These are phyloP conservation scores for Ogataea philodendri DNA, from an alignment of 805 yeast species.

Conservation along the genomic window DNA sequence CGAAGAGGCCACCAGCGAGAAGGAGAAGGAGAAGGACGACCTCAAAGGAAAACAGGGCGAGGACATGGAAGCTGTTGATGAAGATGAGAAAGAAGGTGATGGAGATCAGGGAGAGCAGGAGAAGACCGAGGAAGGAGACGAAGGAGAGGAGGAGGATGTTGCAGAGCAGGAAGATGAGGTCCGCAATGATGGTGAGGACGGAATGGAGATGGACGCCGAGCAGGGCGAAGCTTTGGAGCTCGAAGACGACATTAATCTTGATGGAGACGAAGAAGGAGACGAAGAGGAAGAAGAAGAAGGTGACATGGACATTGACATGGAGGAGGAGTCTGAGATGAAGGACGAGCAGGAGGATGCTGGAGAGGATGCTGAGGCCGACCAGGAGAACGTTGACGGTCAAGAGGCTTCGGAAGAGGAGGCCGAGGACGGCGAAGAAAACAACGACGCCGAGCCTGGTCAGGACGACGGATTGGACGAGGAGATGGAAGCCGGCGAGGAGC, in stretches of 20 bases:
- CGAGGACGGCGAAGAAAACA: conserved; percentile 28
- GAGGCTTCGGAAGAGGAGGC: conserved; percentile 32
- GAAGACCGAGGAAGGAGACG: conserved; percentile 39
- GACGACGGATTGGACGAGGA: conserved; percentile 24
- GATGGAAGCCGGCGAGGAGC: conserved; percentile 25
- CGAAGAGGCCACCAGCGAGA: conserved; percentile 73
- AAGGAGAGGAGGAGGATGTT: conserved; percentile 63
- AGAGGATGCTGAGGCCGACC: conserved; percentile 28
- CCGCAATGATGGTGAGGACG: conserved; percentile 63
- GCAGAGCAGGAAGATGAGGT: conserved; percentile 83
- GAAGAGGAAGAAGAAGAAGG: conserved; percentile 36
- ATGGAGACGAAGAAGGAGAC: conserved; percentile 73
- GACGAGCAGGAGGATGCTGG: conserved; percentile 32
- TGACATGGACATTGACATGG: conserved; percentile 21
- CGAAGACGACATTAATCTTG: conserved; percentile 90
- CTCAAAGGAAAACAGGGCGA: conserved; percentile 57
- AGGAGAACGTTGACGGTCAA: conserved; percentile 26
- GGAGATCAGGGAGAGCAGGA: conserved; percentile 37
- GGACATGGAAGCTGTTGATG: conserved; percentile 50
- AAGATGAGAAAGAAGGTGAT: conserved; percentile 31
- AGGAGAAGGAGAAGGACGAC: conserved; percentile 80
- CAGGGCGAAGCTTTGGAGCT: conserved; percentile 84
- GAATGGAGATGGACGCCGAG: conserved; percentile 70
- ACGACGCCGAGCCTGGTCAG: no score
- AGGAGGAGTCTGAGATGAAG: conserved; percentile 27